Percentiles rank a stretch among this genome's conserved stretches.
phyloP scores from a whole-genome alignment of 2,329 filamentous ascomycete genomes.

The Emydomyces testavorans region DNA sequence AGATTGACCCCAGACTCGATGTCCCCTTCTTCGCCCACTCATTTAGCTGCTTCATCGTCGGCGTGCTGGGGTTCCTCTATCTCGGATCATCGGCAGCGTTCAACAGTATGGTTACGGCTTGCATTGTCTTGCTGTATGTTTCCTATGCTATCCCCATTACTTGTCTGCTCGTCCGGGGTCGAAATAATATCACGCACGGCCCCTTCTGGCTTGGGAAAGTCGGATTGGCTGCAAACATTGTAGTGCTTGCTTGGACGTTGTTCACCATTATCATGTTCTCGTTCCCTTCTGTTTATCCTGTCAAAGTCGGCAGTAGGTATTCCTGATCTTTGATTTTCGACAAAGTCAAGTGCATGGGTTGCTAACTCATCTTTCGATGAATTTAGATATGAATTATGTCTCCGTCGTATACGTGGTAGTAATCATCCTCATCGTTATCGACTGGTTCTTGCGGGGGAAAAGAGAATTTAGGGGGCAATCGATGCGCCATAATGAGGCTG shows the following conservation, averaged over 20 bases:
- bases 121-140: conserved; percentile 39
- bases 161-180: conserved; percentile 37
- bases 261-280: conserved; percentile 41
- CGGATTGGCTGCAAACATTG: conserved; percentile 34
- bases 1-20: conserved; percentile 32
- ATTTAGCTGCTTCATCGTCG: conserved; percentile 36
- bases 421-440: conserved; percentile 26
- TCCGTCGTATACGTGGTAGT: conserved; percentile 30
- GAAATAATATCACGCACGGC: conserved; percentile 36
- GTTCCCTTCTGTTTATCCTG: conserved; percentile 30
- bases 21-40: conserved; percentile 38
- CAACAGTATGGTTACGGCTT: conserved; percentile 35
- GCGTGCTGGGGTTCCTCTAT: conserved; percentile 38
- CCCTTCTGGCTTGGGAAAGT: conserved; percentile 40
- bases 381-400: conserved; percentile 35
- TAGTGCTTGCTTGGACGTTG: conserved; percentile 38
- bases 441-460: conserved; percentile 29
- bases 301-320: conserved; percentile 27
- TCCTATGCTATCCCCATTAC: conserved; percentile 39
- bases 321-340: background rate
- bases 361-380: background rate
- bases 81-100: conserved; percentile 35
- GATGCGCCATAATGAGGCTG: conserved; percentile 19
- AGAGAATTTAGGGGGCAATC: conserved; percentile 24
- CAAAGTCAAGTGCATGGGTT: background rate